Evolutionary conservation across 805 yeast species (phyloP).

Genomic region (Kodamaea restingae): DNA sequence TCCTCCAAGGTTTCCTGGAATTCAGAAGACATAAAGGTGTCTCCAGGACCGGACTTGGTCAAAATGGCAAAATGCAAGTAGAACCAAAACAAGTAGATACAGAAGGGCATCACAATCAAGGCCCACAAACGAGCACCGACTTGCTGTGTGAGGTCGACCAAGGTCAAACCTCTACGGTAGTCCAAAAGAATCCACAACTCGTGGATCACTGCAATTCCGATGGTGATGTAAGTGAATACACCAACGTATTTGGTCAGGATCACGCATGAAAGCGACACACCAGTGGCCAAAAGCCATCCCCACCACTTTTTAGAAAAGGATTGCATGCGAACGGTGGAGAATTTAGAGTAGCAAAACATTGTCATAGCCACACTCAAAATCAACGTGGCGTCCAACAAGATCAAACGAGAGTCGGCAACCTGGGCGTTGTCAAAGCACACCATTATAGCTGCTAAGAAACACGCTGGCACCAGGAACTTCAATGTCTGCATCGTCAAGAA

Average conservation of each 20-base stretch:
- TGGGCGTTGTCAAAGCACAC: conserved; percentile 90
- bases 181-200: conserved; percentile 90
- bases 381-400: conserved; percentile 86
- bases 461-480: conserved; percentile 72
- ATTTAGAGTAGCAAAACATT: conserved; percentile 72
- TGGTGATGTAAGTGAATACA: conserved; percentile 79
- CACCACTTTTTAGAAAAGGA: conserved; percentile 81
- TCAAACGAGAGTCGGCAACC: conserved; percentile 83
- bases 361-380: conserved; percentile 79
- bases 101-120: conserved; percentile 74
- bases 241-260: conserved; percentile 97
- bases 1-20: conserved; percentile 92
- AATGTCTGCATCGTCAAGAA: conserved; percentile 83
- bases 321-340: conserved; percentile 57
- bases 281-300: conserved; percentile 81
- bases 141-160: conserved; percentile 59
- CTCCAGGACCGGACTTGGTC: conserved; percentile 91
- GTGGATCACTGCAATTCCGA: conserved; percentile 79
- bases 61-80: conserved; percentile 83
- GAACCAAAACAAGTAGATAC: conserved; percentile 84
- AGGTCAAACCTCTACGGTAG: conserved; percentile 57
- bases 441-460: conserved; percentile 69
- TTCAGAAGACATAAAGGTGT: conserved; percentile 87
- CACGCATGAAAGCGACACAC: conserved; percentile 82
- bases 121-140: conserved; percentile 67